These are phyloP conservation scores for Mycena leptocephala DNA, from an alignment of 768 basidiomycete species.

Conservation along the genomic window DNA sequence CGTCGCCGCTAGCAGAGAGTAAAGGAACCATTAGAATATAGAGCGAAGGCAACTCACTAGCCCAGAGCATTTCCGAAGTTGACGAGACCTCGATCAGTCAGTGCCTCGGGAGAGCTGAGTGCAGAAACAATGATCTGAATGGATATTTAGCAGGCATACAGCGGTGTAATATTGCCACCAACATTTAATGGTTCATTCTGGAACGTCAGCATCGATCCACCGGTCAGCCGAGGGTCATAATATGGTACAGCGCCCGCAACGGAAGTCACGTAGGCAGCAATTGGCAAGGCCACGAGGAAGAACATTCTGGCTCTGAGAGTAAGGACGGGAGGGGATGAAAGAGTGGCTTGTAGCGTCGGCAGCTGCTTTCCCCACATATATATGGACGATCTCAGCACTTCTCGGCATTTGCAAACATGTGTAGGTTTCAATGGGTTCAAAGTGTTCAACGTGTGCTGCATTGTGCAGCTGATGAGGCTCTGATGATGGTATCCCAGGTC, in stretches of 20 bases:
- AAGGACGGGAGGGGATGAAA: not conserved
- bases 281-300: not conserved
- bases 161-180: not conserved
- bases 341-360: not conserved
- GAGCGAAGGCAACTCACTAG: constrained; percentile 52
- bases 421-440: no score
- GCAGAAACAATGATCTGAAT: constrained; percentile 60
- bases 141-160: not conserved
- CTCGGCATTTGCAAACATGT: no score
- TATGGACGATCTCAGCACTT: not conserved
- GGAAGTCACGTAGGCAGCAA: constrained; percentile 13
- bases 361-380: not conserved
- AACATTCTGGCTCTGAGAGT: constrained; percentile 11
- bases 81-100: constrained; percentile 58
- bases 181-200: constrained; percentile 64
- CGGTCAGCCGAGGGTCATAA: constrained; percentile 11
- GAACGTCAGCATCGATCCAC: constrained; percentile 31
- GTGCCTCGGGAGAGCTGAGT: constrained; percentile 56
- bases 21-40: constrained; percentile 1
- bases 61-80: constrained; percentile 64
- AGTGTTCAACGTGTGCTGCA: not conserved
- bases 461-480: not conserved
- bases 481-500: constrained; percentile 16
- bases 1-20: constrained; percentile 49
- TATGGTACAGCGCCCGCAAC: constrained; percentile 10